Evolutionary conservation across 2,329 filamentous ascomycete species (phyloP).

Genomic region (Diaporthe capsici): DNA sequence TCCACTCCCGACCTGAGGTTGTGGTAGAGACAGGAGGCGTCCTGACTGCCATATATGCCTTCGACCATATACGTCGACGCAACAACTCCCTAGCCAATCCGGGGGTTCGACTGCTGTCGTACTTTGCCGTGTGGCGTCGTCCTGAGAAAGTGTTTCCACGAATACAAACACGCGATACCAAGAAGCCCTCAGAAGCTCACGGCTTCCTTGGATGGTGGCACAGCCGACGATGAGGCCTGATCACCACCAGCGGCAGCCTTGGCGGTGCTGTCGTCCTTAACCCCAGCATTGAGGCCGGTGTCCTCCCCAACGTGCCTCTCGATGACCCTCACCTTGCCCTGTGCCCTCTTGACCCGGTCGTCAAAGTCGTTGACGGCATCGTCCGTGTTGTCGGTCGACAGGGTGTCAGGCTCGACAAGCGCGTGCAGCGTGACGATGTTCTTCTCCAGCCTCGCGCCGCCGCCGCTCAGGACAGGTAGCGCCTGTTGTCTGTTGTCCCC

Average conservation of each 20-base stretch:
- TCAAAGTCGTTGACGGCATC: slow-evolving; percentile 94
- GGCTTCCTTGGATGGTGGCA: slow-evolving; percentile 29
- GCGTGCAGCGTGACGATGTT: slow-evolving; percentile 83
- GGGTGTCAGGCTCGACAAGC: slow-evolving; percentile 81
- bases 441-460: slow-evolving; percentile 74
- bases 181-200: background rate
- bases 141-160: background rate
- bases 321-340: slow-evolving; percentile 87
- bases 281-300: background rate
- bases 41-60: background rate
- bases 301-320: slow-evolving; percentile 74
- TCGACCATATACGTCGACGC: background rate
- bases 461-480: slow-evolving; percentile 56
- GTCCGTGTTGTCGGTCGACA: slow-evolving; percentile 87
- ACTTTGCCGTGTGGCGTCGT: background rate
- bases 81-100: background rate
- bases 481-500: slow-evolving; percentile 26
- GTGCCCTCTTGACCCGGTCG: slow-evolving; percentile 85
- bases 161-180: background rate
- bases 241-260: slow-evolving; percentile 2
- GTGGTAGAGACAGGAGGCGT: background rate
- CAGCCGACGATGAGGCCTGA: slow-evolving; percentile 16
- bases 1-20: background rate
- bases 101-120: background rate
- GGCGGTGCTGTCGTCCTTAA: background rate